Percentiles rank a stretch among this genome's conserved stretches.
These are phyloP conservation scores for Bolboschoenus planiculmis DNA, from an alignment of 176 grass and related monocot species.

Conservation along the genomic window DNA sequence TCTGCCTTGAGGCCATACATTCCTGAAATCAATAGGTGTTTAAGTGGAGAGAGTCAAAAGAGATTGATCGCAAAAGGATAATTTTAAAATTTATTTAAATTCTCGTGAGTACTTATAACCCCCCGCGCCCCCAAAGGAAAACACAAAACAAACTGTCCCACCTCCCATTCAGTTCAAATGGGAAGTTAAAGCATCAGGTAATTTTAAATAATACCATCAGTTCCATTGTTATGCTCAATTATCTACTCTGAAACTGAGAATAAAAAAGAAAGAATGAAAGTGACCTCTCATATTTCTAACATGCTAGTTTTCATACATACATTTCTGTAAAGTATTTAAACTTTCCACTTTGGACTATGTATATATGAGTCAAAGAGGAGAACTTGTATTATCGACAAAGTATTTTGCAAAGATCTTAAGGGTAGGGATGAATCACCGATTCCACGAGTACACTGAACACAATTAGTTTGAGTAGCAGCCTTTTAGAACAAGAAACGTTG, in stretches of 20 bases:
- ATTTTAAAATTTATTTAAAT: not conserved
- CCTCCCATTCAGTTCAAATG: not conserved
- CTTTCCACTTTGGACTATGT: not conserved
- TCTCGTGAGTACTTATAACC: not conserved
- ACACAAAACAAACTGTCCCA: too few species aligned
- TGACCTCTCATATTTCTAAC: not conserved
- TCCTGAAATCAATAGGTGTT: slow-evolving; percentile 42
- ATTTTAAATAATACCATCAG: not conserved
- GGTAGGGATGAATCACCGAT: slow-evolving; percentile 17
- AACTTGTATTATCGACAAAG: not conserved
- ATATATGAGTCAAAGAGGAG: slow-evolving; percentile 3
- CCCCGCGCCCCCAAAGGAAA: too few species aligned
- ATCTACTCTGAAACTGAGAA: not conserved
- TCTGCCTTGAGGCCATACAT: slow-evolving; percentile 73
- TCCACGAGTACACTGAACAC: not conserved
- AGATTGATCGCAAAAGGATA: not conserved
- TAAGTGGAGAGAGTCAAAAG: not conserved
- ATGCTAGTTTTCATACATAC: not conserved
- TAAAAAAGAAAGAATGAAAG: not conserved
- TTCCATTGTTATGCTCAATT: not conserved
- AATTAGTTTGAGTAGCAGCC: not conserved
- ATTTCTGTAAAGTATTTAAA: not conserved
- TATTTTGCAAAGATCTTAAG: not conserved
- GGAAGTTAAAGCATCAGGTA: not conserved
- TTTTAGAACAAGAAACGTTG: slow-evolving; percentile 11